Evolutionary conservation across 805 yeast genomes (phyloP).

Genomic region (Wickerhamiella vanderwaltii): DNA sequence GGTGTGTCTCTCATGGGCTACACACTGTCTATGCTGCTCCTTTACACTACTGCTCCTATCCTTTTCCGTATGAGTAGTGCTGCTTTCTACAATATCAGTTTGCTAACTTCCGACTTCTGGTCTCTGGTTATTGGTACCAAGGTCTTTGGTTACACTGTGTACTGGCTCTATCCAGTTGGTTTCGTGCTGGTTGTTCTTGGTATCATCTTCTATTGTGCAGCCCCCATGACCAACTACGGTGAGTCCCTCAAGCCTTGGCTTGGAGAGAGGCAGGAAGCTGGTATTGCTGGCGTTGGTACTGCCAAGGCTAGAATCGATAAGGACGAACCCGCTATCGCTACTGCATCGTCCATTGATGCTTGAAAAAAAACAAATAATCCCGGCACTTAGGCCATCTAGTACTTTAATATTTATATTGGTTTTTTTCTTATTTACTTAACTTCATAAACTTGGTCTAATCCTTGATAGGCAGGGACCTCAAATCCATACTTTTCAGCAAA

Average conservation of each 20-base stretch:
- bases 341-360: background rate
- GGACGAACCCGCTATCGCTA: background rate
- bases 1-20: constrained; percentile 36
- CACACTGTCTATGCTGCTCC: constrained; percentile 30
- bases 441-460: constrained; percentile 43
- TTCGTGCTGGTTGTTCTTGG: constrained; percentile 34
- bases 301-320: constrained; percentile 14
- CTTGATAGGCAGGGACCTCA: constrained; percentile 47
- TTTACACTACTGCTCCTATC: constrained; percentile 34
- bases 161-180: constrained; percentile 37
- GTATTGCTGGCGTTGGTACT: constrained; percentile 29
- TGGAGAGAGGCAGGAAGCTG: constrained; percentile 25
- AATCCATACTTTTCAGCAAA: constrained; percentile 68
- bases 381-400: background rate
- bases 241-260: constrained; percentile 37
- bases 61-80: constrained; percentile 36
- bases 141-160: constrained; percentile 35
- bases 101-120: constrained; percentile 37
- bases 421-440: background rate
- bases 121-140: constrained; percentile 33
- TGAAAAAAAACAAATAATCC: background rate
- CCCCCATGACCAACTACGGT: constrained; percentile 28
- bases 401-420: background rate
- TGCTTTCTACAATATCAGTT: constrained; percentile 34
- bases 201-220: constrained; percentile 31